A percentile compares a stretch with the other conserved stretches of the same genome.
Conservation (phyloP, 2,329 filamentous ascomycete species). For the Zasmidium cellare region DNA sequence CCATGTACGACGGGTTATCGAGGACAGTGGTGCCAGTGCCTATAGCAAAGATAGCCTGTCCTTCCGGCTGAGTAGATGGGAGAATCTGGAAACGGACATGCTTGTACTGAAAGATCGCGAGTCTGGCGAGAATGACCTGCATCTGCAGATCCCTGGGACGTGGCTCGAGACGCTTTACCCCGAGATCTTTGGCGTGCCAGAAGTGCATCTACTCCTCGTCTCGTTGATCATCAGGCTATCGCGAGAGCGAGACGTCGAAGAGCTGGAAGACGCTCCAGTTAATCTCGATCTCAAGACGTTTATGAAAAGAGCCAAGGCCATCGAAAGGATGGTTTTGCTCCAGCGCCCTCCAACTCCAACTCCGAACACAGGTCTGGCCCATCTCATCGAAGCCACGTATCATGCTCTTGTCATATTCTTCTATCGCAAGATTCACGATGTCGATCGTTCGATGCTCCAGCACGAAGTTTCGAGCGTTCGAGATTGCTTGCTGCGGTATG, state of each 20-base stretch:
- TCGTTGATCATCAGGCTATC: not conserved
- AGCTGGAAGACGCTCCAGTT: not conserved
- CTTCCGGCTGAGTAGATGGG: not conserved
- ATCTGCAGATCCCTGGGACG: not conserved
- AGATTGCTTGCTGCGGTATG: not conserved
- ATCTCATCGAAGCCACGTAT: too few species aligned
- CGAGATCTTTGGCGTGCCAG: not conserved
- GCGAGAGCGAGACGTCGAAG: not conserved
- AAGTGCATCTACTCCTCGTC: not conserved
- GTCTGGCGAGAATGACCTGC: not conserved
- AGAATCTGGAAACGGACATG: not conserved
- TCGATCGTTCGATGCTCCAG: too few species aligned
- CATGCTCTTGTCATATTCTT: too few species aligned
- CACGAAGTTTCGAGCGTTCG: too few species aligned
- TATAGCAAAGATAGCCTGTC: constrained; percentile 3
- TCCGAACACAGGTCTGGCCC: too few species aligned
- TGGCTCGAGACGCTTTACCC: not conserved
- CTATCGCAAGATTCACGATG: too few species aligned
- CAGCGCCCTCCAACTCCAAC: not conserved
- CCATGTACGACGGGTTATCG: not conserved
- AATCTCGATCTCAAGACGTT: not conserved
- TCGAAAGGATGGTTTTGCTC: not conserved
- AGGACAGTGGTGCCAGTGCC: not conserved
- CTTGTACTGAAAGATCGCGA: not conserved
- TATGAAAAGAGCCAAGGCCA: not conserved